Evolutionary conservation across 345 rosid genomes (phyloP).

Genomic region (Dimocarpus longan): DNA sequence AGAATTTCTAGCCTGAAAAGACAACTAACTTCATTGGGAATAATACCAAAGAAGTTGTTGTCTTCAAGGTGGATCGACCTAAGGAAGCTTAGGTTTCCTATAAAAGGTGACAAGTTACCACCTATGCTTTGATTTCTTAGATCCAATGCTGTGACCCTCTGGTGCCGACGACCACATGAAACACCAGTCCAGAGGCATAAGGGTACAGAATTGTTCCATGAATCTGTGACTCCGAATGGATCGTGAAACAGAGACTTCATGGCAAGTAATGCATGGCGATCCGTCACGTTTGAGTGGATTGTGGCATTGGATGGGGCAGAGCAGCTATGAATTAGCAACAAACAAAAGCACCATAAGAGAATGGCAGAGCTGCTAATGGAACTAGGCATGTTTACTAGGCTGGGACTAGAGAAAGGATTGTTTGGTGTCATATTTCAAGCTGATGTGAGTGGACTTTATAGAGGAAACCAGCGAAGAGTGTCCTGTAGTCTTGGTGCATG

Average conservation of each 20-base stretch:
- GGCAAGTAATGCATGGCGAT: no score
- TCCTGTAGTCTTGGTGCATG: no score
- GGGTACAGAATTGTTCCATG: no score
- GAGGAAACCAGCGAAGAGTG: no score
- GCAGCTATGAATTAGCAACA: no score
- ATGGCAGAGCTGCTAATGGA: no score
- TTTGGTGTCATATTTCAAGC: not conserved
- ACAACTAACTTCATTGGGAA: constrained; percentile 19
- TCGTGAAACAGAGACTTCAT: no score
- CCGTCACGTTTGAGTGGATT: not conserved
- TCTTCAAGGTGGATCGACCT: not conserved
- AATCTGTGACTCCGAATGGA: no score
- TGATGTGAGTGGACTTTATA: not conserved
- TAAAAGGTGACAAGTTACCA: not conserved
- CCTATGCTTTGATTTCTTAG: not conserved
- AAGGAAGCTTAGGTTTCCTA: not conserved
- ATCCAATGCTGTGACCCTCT: not conserved
- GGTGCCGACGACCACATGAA: not conserved
- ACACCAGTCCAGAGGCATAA: no score
- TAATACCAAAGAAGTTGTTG: constrained; percentile 3
- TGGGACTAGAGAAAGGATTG: not conserved
- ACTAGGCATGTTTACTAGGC: not conserved
- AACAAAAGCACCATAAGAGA: no score
- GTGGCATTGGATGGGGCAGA: not conserved
- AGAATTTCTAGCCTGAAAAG: constrained; percentile 7